Base-by-base conservation (phyloP, 2,329 filamentous ascomycete genomes). In the Alternaria metachromatica region DNA sequence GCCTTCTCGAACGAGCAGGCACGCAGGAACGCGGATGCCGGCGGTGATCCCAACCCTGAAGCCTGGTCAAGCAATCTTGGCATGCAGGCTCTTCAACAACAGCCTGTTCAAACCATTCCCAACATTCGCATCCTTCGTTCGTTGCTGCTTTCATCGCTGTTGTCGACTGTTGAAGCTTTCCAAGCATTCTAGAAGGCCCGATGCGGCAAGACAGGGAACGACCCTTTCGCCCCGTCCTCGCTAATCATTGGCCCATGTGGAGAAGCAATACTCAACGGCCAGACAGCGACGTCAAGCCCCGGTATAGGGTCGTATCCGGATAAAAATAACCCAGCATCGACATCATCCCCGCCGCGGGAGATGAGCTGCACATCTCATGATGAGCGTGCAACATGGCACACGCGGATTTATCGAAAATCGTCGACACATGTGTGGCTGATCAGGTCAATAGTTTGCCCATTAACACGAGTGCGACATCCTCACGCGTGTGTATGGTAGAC, bases 211-310 rank as follows among this genome's bases (percentile, higher is more conserved):
- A 46, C 43, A 48, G 43, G 60, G 45, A 57, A 41, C 15, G 37
- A 50, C n/a, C 48, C 12, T 54, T 57, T 61, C 55, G 57, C 55
- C 44, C 60, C 60, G 30, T 59, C 59, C 59, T 68, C 46, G 60
- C 66, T 67, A 59, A 45, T 61, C 50, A 60, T 61, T 65, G 59
- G 59, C 56, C 51, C 28, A 60, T 66, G 67, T 71, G 69, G 69
- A 60, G 69, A 71, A 28, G 49, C 63, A 62, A 67, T 66, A 67
- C 59, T 65, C 64, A 69, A 70, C 66, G 60, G 49, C 61, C 60
- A 65, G 55, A 55, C 56, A 63, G 62, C 67, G 61, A 70, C 64
- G 69, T 70, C 62, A 71, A 61, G 58, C 41, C 41, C 62, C 60
- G 21, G 26, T 15, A 51, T n/a, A 37, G 18, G 21, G 12, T 58